phyloP scores from a whole-genome alignment of 2,329 filamentous ascomycete genomes.

The Talaromyces sp. region DNA sequence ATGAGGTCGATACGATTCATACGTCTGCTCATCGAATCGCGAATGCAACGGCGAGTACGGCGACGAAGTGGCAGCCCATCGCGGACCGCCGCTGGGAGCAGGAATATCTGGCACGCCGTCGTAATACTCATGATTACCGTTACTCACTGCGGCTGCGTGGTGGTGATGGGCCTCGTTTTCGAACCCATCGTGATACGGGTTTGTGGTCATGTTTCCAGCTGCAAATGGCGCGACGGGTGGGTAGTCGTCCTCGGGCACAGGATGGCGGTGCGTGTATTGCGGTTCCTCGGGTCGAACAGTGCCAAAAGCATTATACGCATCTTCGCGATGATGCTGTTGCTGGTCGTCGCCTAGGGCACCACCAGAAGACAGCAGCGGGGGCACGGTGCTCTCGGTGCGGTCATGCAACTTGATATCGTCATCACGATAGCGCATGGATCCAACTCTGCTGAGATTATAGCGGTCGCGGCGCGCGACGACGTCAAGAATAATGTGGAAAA shows the following conservation, averaged over 20 bases:
- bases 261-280: background rate
- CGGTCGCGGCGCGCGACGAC: conserved; percentile 43
- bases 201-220: conserved; percentile 5
- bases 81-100: conserved; percentile 7
- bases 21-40: conserved; percentile 12
- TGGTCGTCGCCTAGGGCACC: background rate
- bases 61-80: conserved; percentile 13
- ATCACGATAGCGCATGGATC: conserved; percentile 33
- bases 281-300: conserved; percentile 11
- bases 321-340: background rate
- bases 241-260: conserved; percentile 5
- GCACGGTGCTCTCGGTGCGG: conserved; percentile 15
- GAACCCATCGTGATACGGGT: background rate
- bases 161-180: background rate
- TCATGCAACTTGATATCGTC: conserved; percentile 33
- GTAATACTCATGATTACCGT: conserved; percentile 24
- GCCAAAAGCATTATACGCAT: conserved; percentile 14
- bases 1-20: conserved; percentile 7
- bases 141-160: conserved; percentile 4
- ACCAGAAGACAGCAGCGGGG: background rate
- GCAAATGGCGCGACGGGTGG: background rate
- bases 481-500: conserved; percentile 48
- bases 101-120: conserved; percentile 22
- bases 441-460: conserved; percentile 44
- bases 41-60: conserved; percentile 16